phyloP scores from a whole-genome alignment of 768 basidiomycete species.

The Gyrodon lividus region DNA sequence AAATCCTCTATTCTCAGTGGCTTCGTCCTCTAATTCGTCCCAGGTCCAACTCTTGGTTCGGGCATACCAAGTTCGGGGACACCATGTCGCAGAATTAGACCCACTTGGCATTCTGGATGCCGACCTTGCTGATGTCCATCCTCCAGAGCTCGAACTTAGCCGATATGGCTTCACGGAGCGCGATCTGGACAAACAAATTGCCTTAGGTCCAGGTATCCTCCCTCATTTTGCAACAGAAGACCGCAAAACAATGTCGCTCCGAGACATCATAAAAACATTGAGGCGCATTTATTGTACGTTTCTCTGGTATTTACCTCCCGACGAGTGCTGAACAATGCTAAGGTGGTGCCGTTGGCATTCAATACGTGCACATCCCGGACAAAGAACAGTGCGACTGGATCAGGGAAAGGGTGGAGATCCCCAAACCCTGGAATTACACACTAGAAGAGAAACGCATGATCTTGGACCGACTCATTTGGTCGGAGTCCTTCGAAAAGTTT shows the following conservation, averaged over 20 bases:
- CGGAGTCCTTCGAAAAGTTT: constrained; percentile 99
- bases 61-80: constrained; percentile 98
- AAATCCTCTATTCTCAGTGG: constrained; percentile 11
- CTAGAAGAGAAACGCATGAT: constrained; percentile 99
- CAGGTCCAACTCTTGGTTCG: constrained; percentile 97
- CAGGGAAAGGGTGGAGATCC: constrained; percentile 90
- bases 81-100: constrained; percentile 93
- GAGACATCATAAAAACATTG: constrained; percentile 88
- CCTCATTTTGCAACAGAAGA: constrained; percentile 92
- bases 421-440: constrained; percentile 96
- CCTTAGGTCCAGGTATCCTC: constrained; percentile 92
- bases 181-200: constrained; percentile 92
- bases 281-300: constrained; percentile 91
- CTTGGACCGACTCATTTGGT: constrained; percentile 98
- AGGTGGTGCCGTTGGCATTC: constrained; percentile 88
- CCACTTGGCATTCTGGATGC: constrained; percentile 91
- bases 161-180: constrained; percentile 94
- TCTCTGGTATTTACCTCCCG: background rate
- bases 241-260: constrained; percentile 79
- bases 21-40: background rate
- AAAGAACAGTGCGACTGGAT: constrained; percentile 99
- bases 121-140: constrained; percentile 74
- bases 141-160: constrained; percentile 90
- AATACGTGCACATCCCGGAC: constrained; percentile 95
- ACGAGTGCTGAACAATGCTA: constrained; percentile 7